Percentiles rank a stretch among this genome's conserved stretches.
These are phyloP conservation scores for Citeromyces hawaiiensis DNA, from an alignment of 1,139 yeast species.

Conservation along the genomic window DNA sequence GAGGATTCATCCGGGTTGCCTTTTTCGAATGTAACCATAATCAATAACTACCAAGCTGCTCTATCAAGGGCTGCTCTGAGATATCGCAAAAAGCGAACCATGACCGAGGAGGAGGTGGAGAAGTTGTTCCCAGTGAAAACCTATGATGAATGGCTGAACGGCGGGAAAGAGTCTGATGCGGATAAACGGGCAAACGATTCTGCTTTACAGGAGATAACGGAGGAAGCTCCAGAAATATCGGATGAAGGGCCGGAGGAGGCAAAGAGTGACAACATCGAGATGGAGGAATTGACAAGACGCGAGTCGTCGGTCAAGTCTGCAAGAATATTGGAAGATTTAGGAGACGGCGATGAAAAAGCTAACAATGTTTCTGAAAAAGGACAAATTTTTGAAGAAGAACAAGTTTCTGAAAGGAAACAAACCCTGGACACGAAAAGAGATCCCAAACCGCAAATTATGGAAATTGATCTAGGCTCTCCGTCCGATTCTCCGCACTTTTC, in stretches of 20 bases:
- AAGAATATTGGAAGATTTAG: conserved; percentile 10
- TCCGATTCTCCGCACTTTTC: conserved; percentile 26
- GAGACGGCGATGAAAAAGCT: too few species aligned
- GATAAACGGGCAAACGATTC: conserved; percentile 4
- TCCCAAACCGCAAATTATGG: background rate
- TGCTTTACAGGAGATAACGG: background rate
- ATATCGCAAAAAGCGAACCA: conserved; percentile 33
- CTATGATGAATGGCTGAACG: conserved; percentile 48
- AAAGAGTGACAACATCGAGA: background rate
- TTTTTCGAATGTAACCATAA: background rate
- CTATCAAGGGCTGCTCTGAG: conserved; percentile 8
- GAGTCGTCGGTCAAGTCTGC: conserved; percentile 12
- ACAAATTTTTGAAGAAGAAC: too few species aligned
- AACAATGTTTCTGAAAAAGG: too few species aligned
- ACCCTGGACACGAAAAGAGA: too few species aligned
- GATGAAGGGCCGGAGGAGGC: background rate
- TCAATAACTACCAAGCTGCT: conserved; percentile 1
- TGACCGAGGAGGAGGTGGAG: conserved; percentile 50
- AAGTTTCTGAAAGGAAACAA: background rate
- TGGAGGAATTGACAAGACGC: background rate
- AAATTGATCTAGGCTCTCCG: background rate
- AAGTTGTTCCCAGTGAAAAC: conserved; percentile 51
- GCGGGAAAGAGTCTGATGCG: conserved; percentile 28
- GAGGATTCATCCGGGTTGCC: background rate
- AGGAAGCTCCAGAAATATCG: background rate